phyloP scores from a whole-genome alignment of 306 rosid genomes.

The Aeschynomene evenia region DNA sequence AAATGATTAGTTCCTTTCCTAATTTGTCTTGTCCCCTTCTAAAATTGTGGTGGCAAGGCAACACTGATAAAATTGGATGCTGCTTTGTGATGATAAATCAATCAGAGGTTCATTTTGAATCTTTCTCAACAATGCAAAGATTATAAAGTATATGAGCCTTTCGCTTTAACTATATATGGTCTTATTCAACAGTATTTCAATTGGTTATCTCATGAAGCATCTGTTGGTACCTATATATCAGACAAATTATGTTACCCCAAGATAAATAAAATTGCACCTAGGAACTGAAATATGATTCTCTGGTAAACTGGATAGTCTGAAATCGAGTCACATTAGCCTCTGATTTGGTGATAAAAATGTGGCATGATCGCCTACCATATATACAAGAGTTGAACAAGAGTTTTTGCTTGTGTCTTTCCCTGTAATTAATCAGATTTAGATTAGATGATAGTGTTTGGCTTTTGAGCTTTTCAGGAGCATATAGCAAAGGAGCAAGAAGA shows the following conservation, averaged over 20 bases:
- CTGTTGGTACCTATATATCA: not conserved
- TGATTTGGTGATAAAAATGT: not conserved
- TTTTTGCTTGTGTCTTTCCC: not conserved
- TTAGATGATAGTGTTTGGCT: not conserved
- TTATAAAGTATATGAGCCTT: not conserved
- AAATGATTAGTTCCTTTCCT: not conserved
- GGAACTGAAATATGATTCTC: not conserved
- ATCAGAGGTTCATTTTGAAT: not conserved
- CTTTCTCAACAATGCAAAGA: not conserved
- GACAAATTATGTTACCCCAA: not conserved
- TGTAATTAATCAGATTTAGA: not conserved
- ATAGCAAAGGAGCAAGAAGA: conserved; percentile 79
- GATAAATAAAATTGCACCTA: not conserved
- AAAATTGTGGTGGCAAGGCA: not conserved
- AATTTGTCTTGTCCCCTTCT: not conserved
- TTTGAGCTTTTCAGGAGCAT: conserved; percentile 54
- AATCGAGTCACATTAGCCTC: not conserved
- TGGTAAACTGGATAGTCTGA: not conserved
- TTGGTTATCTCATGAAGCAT: conserved; percentile 1
- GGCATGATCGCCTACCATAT: not conserved
- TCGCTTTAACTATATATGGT: not conserved
- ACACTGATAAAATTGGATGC: not conserved
- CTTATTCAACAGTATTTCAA: not conserved
- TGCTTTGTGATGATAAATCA: not conserved
- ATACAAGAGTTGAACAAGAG: not conserved